Evolutionary conservation across 352 stramenopile species (phyloP).

Genomic region (Phytopythium helicoides): DNA sequence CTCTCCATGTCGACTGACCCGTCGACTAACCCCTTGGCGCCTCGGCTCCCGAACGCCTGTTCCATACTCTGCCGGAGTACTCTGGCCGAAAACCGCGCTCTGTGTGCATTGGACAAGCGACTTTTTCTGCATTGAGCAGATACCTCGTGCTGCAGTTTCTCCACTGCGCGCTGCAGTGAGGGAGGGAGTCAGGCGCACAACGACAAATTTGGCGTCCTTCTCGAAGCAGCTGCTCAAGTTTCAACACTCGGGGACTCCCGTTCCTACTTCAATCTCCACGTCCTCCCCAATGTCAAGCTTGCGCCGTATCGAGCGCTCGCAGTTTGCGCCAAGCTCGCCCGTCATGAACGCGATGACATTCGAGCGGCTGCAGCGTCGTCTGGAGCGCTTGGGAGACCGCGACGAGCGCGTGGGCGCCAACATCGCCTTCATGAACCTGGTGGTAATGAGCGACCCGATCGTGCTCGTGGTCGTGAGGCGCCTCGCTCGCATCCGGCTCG

Average conservation of each 20-base stretch:
- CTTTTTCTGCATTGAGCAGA: too few relatives aligned
- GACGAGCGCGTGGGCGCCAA: conserved; percentile 21
- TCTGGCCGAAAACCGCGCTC: neutral
- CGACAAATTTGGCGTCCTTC: neutral
- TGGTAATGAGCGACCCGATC: conserved; percentile 41
- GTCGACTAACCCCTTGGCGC: neutral
- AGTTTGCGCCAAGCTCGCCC: neutral
- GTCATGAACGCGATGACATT: conserved; percentile 5
- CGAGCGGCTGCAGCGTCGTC: conserved; percentile 17
- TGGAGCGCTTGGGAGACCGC: conserved; percentile 19
- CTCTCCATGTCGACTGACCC: neutral
- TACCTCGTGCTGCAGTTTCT: too few relatives aligned
- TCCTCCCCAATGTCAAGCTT: neutral
- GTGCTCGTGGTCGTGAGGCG: conserved; percentile 8
- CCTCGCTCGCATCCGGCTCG: neutral
- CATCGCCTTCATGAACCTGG: conserved; percentile 35
- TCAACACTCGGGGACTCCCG: neutral
- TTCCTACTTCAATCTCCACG: neutral
- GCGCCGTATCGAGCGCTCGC: neutral
- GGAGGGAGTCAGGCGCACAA: too few relatives aligned
- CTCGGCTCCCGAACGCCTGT: neutral
- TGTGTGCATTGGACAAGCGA: too few relatives aligned
- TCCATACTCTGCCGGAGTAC: too few relatives aligned
- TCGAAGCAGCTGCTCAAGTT: neutral
- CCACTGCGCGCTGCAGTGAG: too few relatives aligned